phyloP scores from a whole-genome alignment of 2,329 filamentous ascomycete species.

The Phaeosphaeria sp. region DNA sequence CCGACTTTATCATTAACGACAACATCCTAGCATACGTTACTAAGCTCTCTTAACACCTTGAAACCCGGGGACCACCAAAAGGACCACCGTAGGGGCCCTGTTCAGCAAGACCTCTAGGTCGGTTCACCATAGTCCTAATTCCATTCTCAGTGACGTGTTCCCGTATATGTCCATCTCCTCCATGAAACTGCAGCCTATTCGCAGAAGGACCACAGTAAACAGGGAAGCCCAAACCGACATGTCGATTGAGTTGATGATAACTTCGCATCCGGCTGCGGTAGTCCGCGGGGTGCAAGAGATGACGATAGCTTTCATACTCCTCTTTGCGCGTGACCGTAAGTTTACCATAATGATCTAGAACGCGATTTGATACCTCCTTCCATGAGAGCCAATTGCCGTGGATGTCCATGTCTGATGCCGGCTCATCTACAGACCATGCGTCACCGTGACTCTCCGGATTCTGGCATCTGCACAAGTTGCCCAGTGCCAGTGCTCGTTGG shows the following conservation, averaged over 20 bases:
- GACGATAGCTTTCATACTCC: no score
- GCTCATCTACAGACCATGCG: no score
- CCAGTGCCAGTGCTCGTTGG: no score
- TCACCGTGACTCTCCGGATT: neutral
- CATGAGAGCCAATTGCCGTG: neutral
- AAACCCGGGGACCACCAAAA: neutral
- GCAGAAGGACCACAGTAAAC: no score
- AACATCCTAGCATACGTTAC: neutral
- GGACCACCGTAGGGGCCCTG: no score
- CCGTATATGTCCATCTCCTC: neutral
- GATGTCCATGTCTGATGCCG: neutral
- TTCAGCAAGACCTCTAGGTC: neutral
- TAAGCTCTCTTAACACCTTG: neutral
- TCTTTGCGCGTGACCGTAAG: no score
- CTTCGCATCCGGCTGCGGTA: no score
- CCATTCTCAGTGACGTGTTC: neutral
- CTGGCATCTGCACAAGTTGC: neutral
- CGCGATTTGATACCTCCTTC: no score
- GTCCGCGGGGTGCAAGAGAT: no score
- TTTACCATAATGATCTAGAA: no score
- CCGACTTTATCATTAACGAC: neutral
- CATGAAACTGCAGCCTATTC: neutral
- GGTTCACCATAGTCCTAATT: neutral
- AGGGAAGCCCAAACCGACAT: no score
- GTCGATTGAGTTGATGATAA: no score